Base-by-base conservation (phyloP, 2,329 filamentous ascomycete genomes). In the Neopestalotiopsis rosae region DNA sequence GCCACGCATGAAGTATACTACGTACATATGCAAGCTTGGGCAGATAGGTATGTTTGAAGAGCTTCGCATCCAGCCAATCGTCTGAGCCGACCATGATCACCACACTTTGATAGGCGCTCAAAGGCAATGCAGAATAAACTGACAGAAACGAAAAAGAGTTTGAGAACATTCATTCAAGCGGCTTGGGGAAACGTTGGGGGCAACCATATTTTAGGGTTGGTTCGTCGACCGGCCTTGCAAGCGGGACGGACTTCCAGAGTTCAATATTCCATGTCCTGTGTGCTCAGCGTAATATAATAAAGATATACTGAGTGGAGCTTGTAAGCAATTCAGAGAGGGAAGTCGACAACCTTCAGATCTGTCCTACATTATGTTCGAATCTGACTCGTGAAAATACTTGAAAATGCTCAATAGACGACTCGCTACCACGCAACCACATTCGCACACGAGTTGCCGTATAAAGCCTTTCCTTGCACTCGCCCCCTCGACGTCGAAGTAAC, bases 221-320 rank as follows among this genome's bases (percentile, higher is more conserved):
- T 38, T 38, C 10, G 34, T 38, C 34, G 34, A 38, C 34, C 34
- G 34, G 45, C 17, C n/a, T 49, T 9, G 6, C 45, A n/a, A 52
- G 45, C 45, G 45, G 45, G 45, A 52, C 45, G 45, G 45, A 52
- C 45, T n/a, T 52, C n/a, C 45, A 52, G 45, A 52, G 45, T 52
- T 52, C 45, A 52, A 52, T 52, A 52, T 20, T 52, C 45, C 17
- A 52, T 52, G 9, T 52, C 17, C 45, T 9, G 20, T 52, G 45
- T 52, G 20, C 45, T 52, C 45, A 52, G 45, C 17, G 45, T 52
- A 52, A 52, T 52, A 52, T 52, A 52, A 52, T 20, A 52, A 38
- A 20, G 17, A 52, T 52, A 52, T 52, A 6, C 7, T 20, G 5
- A 52, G 17, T 20, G 45, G 17, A 52, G 45, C 34, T 6, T 38